Percentiles rank a stretch among this genome's conserved stretches.
Conservation (phyloP, 2,329 filamentous ascomycete species). For the Rasamsonia emersonii region DNA sequence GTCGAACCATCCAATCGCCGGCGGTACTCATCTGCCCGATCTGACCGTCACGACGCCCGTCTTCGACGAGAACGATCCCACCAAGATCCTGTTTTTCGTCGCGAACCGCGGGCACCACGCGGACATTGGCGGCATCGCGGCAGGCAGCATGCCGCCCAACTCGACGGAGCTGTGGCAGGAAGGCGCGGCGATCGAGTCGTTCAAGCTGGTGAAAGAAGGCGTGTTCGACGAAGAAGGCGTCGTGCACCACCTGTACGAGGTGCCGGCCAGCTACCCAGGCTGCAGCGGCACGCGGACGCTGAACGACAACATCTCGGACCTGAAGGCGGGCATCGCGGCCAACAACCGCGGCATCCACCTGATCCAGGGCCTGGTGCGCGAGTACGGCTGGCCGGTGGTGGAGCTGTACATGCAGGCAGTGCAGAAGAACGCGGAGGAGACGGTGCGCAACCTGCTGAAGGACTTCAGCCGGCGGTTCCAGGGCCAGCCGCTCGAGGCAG, state of each 20-base stretch:
- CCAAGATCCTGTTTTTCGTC: conserved; percentile 72
- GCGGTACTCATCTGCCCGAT: conserved; percentile 75
- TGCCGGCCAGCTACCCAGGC: conserved; percentile 65
- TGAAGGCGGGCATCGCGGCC: conserved; percentile 79
- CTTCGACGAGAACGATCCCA: conserved; percentile 53
- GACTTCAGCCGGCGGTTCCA: conserved; percentile 60
- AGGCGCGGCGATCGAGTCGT: conserved; percentile 38
- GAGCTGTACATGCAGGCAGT: conserved; percentile 79
- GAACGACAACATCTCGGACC: conserved; percentile 74
- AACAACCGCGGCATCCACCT: conserved; percentile 79
- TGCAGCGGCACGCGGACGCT: conserved; percentile 73
- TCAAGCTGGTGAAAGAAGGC: conserved; percentile 64
- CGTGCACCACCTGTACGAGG: conserved; percentile 59
- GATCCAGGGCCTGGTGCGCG: conserved; percentile 64
- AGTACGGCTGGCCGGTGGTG: conserved; percentile 61
- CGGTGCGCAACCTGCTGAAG: conserved; percentile 66
- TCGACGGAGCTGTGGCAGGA: conserved; percentile 41
- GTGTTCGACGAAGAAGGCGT: conserved; percentile 72
- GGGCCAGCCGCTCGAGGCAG: conserved; percentile 61
- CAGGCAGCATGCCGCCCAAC: conserved; percentile 68
- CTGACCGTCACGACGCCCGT: conserved; percentile 76
- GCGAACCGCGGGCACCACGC: conserved; percentile 74
- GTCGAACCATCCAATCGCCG: conserved; percentile 76
- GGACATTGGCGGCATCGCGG: conserved; percentile 74
- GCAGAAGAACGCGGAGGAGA: conserved; percentile 68